Base-by-base conservation (phyloP, 768 basidiomycete genomes). In the Rhodosporidiobolus sp. region DNA sequence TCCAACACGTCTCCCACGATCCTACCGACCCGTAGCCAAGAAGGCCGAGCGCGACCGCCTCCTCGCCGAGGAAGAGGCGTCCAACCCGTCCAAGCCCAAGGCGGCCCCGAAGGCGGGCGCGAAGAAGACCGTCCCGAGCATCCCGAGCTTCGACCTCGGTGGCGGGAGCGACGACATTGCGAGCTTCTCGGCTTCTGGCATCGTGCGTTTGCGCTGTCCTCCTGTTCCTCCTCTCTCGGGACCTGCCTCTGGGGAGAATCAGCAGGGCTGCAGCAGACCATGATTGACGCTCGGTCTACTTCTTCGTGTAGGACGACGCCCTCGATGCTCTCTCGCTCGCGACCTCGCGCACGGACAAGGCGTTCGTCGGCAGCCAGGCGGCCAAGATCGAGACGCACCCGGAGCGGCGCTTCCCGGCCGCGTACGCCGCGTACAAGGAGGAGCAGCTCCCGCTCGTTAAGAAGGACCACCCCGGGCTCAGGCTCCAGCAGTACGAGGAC, bases 331-430 rank as follows among this genome's bases (percentile, higher is more conserved):
- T 84, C 63, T 80, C 81, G 67, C 70, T 84, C 43, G 83, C 81
- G 10, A 82, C 78, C 67, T 76, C 79, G 16, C 79, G 78, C 69
- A 82, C 79, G 56, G 82, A 83, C 74, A 83, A 83, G 69, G 79
- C 80, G 24, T 70, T 76, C 6, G 43, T 83, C 64, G 82, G 82
- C 4, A 74, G 80, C 1, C 81, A 81, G 57, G 77, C 76, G 9
- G 63, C 61, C 43, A 67, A 67, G 62, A 66, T 77, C 46, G 77
- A 79, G 62, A 53, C 63, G 2, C 77, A 77, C 61, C 76, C 76
- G 22, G 76, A 84, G 79, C 65, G 82, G 66, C 79, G 83, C 32
- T 83, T 82, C 81, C 83, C 83, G 78, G 83, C 83, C 34, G 83
- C 83, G 17, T 83, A 83, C 67, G 83, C 83, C 74, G 80, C 80